Percentiles rank a stretch among this genome's conserved stretches.
Evolutionary conservation across 805 yeast genomes (phyloP).

Genomic region (Cyberlindnera maclurae): DNA sequence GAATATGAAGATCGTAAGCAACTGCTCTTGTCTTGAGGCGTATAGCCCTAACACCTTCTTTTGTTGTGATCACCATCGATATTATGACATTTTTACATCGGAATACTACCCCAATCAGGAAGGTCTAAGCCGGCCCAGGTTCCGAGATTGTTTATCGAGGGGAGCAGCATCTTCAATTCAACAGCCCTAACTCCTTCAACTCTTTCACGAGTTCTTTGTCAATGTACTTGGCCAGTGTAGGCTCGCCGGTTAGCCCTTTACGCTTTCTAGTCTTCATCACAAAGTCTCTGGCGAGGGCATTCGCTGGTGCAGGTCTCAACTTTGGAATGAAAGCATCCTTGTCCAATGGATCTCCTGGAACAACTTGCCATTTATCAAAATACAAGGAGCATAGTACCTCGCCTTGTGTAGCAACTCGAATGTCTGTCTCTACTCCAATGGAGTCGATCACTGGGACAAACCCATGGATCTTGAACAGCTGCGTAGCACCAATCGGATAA

Average conservation of each 20-base stretch:
- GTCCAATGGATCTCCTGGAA: slow-evolving; percentile 92
- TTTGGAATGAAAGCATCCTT: slow-evolving; percentile 52
- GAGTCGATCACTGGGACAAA: slow-evolving; percentile 85
- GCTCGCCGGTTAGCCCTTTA: slow-evolving; percentile 77
- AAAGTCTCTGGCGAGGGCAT: slow-evolving; percentile 78
- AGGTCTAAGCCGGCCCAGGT: too few relatives aligned
- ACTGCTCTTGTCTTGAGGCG: too few relatives aligned
- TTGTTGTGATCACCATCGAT: too few relatives aligned
- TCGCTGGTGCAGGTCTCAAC: slow-evolving; percentile 65
- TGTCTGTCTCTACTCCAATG: slow-evolving; percentile 81
- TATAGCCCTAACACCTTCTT: too few relatives aligned
- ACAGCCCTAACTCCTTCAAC: slow-evolving; percentile 43
- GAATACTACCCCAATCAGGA: too few relatives aligned
- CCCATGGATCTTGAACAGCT: slow-evolving; percentile 53
- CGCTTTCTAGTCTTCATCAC: slow-evolving; percentile 82
- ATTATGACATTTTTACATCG: too few relatives aligned
- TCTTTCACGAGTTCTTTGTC: slow-evolving; percentile 51
- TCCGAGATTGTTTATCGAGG: too few relatives aligned
- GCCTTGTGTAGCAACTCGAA: slow-evolving; percentile 72
- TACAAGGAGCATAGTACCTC: slow-evolving; percentile 62
- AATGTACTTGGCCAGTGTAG: slow-evolving; percentile 57
- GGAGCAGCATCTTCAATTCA: background rate
- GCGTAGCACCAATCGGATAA: slow-evolving; percentile 65
- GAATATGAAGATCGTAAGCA: too few relatives aligned
- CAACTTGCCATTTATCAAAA: slow-evolving; percentile 67